Conservation (phyloP, 768 basidiomycete species). For the Mrakia frigida region DNA sequence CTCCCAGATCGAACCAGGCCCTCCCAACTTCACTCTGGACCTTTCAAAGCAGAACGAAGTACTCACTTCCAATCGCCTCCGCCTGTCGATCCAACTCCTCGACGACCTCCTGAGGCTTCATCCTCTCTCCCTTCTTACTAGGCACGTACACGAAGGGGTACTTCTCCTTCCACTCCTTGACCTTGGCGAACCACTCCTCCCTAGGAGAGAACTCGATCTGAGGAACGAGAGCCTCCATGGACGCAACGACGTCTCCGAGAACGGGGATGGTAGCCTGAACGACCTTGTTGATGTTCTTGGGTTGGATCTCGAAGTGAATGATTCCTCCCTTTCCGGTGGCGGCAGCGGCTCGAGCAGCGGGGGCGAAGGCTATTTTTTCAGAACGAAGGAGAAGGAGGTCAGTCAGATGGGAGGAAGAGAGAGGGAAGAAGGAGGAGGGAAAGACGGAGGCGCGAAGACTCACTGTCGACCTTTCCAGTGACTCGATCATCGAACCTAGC, state of each 20-base stretch:
- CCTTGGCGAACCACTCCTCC: constrained; percentile 73
- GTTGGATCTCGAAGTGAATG: constrained; percentile 97
- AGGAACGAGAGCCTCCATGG: constrained; percentile 75
- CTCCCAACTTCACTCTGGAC: no score
- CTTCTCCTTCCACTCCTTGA: constrained; percentile 73
- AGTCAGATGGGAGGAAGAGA: not conserved
- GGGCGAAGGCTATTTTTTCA: constrained; percentile 70
- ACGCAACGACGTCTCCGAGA: constrained; percentile 84
- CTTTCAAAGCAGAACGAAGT: no score
- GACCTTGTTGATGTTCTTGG: constrained; percentile 99
- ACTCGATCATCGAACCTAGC: constrained; percentile 97
- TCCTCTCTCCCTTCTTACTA: constrained; percentile 57
- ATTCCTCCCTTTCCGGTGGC: constrained; percentile 83
- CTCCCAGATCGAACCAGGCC: no score
- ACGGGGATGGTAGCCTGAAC: constrained; percentile 90
- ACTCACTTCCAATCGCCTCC: constrained; percentile 49
- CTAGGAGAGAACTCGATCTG: constrained; percentile 60
- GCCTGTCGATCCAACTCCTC: constrained; percentile 79
- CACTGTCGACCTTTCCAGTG: constrained; percentile 73
- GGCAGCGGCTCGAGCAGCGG: constrained; percentile 81
- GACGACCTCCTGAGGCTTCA: constrained; percentile 96
- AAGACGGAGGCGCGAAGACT: constrained; percentile 31
- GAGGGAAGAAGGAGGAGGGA: not conserved
- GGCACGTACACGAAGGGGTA: constrained; percentile 87
- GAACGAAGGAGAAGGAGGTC: no score